Evolutionary conservation across 1,139 yeast genomes (phyloP).

Genomic region (Pichia sp.): DNA sequence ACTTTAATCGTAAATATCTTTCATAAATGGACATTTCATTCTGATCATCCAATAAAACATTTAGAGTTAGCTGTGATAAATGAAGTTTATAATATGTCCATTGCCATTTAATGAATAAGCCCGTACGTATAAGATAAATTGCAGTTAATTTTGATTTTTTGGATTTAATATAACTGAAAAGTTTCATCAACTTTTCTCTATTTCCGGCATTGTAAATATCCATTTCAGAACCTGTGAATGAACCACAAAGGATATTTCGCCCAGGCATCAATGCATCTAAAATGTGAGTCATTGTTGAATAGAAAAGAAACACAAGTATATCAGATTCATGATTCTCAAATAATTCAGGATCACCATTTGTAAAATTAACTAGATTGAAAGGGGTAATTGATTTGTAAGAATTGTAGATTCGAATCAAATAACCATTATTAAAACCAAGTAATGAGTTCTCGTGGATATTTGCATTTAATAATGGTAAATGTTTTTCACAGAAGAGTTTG

Average conservation of each 20-base stretch:
- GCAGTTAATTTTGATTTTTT: constrained; percentile 3
- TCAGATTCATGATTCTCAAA: constrained; percentile 4
- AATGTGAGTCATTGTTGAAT: constrained; percentile 6
- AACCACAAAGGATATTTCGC: constrained; percentile 7
- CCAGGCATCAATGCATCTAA: constrained; percentile 9
- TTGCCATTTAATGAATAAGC: constrained; percentile 8
- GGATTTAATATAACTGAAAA: not conserved
- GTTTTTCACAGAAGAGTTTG: constrained; percentile 5
- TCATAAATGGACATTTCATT: not conserved
- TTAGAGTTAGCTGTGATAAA: not conserved
- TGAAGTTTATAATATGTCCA: not conserved
- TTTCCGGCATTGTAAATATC: not conserved
- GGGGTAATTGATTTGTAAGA: constrained; percentile 15
- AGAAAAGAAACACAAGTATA: constrained; percentile 8
- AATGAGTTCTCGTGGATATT: not conserved
- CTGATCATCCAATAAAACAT: not conserved
- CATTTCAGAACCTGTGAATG: constrained; percentile 20
- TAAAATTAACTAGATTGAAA: constrained; percentile 6
- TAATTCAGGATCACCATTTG: not conserved
- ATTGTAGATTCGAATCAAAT: constrained; percentile 10
- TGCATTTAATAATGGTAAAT: not conserved
- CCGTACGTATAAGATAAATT: constrained; percentile 10
- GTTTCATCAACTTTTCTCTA: not conserved
- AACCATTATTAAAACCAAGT: constrained; percentile 10
- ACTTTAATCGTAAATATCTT: not conserved